Percentiles rank a stretch among this genome's conserved stretches.
Conservation (phyloP, 768 basidiomycete genomes). For the Xanthoconium purpureum region DNA sequence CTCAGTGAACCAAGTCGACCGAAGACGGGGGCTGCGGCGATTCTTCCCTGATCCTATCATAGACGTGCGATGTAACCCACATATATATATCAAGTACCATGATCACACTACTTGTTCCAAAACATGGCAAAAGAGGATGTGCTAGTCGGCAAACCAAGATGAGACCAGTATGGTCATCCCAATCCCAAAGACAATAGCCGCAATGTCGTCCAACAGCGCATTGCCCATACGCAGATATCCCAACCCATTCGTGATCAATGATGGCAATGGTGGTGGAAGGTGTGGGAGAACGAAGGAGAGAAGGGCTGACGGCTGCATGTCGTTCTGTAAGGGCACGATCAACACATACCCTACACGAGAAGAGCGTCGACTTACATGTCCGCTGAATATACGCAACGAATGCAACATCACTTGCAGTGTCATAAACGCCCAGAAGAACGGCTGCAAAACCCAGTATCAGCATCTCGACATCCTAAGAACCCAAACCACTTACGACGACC, state of each 20-base stretch:
- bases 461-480: neutral
- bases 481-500: constrained; percentile 46
- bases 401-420: constrained; percentile 70
- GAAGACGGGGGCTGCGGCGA: constrained; percentile 40
- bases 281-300: constrained; percentile 59
- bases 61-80: neutral
- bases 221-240: constrained; percentile 70
- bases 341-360: neutral
- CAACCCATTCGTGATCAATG: constrained; percentile 57
- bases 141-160: constrained; percentile 39
- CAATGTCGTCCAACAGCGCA: constrained; percentile 67
- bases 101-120: constrained; percentile 4
- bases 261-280: constrained; percentile 62
- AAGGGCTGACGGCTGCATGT: constrained; percentile 56
- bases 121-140: neutral
- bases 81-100: neutral
- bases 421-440: constrained; percentile 81
- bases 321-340: constrained; percentile 41
- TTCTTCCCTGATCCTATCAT: constrained; percentile 30
- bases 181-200: constrained; percentile 66
- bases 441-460: constrained; percentile 38
- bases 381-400: constrained; percentile 66
- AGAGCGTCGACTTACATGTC: constrained; percentile 48
- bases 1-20: constrained; percentile 24
- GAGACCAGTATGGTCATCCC: constrained; percentile 61